Evolutionary conservation across 225 moss, liverwort and hornwort genomes (phyloP).

Genomic region (Takakia lepidozioides): DNA sequence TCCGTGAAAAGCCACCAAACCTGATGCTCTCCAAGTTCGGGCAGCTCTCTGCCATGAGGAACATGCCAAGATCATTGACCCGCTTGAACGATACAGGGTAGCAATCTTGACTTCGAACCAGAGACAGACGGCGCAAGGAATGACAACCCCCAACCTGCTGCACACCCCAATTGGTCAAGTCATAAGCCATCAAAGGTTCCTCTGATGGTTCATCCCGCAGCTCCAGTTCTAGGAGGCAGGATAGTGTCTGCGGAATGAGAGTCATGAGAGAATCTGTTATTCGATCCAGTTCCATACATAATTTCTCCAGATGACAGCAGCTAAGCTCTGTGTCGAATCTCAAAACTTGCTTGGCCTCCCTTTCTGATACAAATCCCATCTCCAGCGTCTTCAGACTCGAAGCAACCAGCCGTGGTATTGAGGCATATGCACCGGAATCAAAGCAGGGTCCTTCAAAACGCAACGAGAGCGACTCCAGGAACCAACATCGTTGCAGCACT

Average conservation of each 20-base stretch:
- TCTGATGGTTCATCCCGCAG: constrained; percentile 83
- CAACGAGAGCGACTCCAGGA: constrained; percentile 67
- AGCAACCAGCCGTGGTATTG: constrained; percentile 67
- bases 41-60: constrained; percentile 73
- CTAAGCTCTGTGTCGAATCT: constrained; percentile 30
- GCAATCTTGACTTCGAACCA: constrained; percentile 85
- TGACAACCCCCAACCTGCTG: constrained; percentile 64
- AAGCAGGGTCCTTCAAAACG: constrained; percentile 75
- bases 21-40: constrained; percentile 65
- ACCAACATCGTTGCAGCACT: constrained; percentile 58
- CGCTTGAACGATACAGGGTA: constrained; percentile 78
- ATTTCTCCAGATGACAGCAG: constrained; percentile 41
- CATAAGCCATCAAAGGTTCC: constrained; percentile 76
- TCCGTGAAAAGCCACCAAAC: constrained; percentile 85
- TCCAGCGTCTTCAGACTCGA: constrained; percentile 61
- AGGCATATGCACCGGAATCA: constrained; percentile 67
- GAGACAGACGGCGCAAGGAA: constrained; percentile 58
- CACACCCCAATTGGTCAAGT: constrained; percentile 78
- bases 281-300: constrained; percentile 71
- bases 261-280: constrained; percentile 74
- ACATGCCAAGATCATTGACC: constrained; percentile 82
- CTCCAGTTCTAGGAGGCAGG: constrained; percentile 65
- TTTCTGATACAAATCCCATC: constrained; percentile 78
- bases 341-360: constrained; percentile 74
- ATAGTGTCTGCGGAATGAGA: constrained; percentile 47